Conservation (phyloP, 2,329 filamentous ascomycete species). For the Annulohypoxylon truncatum region DNA sequence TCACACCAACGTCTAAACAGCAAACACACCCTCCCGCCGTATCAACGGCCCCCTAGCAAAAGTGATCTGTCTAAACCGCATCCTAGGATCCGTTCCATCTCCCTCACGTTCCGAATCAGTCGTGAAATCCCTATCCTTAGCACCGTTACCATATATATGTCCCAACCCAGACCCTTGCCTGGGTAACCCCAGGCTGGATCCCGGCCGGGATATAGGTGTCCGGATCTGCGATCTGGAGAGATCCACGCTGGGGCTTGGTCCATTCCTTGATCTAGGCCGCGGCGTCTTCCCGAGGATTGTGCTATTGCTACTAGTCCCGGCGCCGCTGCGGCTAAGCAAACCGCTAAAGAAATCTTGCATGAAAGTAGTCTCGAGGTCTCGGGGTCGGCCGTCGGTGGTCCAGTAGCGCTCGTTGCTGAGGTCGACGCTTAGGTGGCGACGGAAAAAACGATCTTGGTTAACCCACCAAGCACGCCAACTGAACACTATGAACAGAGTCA, state of each 20-base stretch:
- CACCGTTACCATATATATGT: constrained; percentile 6
- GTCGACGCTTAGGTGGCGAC: constrained; percentile 58
- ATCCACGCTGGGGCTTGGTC: constrained; percentile 3
- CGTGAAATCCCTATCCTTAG: constrained; percentile 21
- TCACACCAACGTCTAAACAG: constrained; percentile 17
- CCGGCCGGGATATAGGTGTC: constrained; percentile 11
- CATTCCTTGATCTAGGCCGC: constrained; percentile 3
- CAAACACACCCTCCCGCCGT: constrained; percentile 14
- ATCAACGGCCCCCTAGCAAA: constrained; percentile 32
- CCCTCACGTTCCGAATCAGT: constrained; percentile 36
- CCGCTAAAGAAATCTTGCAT: constrained; percentile 57
- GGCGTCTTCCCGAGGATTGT: constrained; percentile 42
- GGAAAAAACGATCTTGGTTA: constrained; percentile 59
- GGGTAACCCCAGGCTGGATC: constrained; percentile 7
- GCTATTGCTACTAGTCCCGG: constrained; percentile 40
- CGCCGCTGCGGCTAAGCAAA: constrained; percentile 44
- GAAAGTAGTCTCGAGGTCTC: constrained; percentile 57
- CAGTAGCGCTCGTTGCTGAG: constrained; percentile 62
- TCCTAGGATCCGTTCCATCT: constrained; percentile 14
- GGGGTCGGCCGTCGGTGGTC: constrained; percentile 58
- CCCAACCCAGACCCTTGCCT: constrained; percentile 16
- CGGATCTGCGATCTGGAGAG: constrained; percentile 15
- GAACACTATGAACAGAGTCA: constrained; percentile 57
- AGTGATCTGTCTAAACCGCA: constrained; percentile 38
- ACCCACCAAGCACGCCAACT: constrained; percentile 62